Base-by-base conservation (phyloP, 164 flowering plant genomes). In the Paratinospora sagittata region DNA sequence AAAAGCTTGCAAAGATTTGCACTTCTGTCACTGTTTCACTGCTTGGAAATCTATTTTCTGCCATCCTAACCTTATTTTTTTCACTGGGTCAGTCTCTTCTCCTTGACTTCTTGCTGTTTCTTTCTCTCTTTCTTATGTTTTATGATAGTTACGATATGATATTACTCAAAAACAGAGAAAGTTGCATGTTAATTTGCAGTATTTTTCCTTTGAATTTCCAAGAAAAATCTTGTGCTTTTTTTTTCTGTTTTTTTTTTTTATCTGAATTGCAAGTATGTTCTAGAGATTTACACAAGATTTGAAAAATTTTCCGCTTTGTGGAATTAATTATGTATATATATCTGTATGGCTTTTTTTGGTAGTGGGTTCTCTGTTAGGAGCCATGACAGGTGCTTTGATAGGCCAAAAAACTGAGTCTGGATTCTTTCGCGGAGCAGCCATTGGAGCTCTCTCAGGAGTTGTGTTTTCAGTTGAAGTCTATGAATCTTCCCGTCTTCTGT, bases 361-460 rank as follows among this genome's bases (percentile, higher is more conserved):
- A 89, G 97, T 89, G 74, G 93, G 97, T 26, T 85, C 91, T 9
- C 41, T 87, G 76, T 78, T 91, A 41, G 97, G 97, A 67, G 92
- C 92, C 34, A 71, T 91, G 84, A 91, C 94, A 0, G 94, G 97
- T 68, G 97, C 92, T 63, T 78, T 91, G 77, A 89, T 86, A 43
- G 97, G 97, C 71, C 97, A 88, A 82, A 93, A 89, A 73, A 87
- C 92, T 0, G 90, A 89, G 72, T 88, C 91, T 65, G 97, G 93
- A 8, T 88, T 91, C 72, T 79, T 89, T 37, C 71, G 93, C 66
- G 97, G 97, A 47, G 89, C 92, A 67, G 89, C 91, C 3, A 86
- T 91, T 66, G 93, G 97, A 43, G 89, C 93, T n/a, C 87, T 89
- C 23, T 88, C 90, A n/a, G 97, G 97, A 58, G 97, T 91, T 77